phyloP scores from a whole-genome alignment of 768 basidiomycete genomes.

The Mycena epipterygia region DNA sequence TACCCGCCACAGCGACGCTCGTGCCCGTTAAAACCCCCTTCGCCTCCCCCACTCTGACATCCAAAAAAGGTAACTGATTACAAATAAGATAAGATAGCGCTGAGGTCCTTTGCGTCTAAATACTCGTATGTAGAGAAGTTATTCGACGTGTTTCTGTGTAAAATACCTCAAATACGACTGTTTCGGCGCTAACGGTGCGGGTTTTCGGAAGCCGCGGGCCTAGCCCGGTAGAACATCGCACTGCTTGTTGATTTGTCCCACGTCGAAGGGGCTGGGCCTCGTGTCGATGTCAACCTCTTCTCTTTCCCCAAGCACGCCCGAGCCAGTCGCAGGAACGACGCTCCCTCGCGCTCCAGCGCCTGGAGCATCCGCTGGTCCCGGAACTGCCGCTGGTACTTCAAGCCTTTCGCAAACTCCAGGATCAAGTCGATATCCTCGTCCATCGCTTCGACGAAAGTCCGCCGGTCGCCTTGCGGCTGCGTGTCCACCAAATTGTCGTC shows the following conservation, averaged over 20 bases:
- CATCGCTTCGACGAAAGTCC: slow-evolving; percentile 38
- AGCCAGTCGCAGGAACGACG: slow-evolving; percentile 38
- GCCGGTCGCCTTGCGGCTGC: not conserved
- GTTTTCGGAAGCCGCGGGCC: not conserved
- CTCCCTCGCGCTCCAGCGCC: slow-evolving; percentile 37
- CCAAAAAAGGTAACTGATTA: slow-evolving; percentile 4
- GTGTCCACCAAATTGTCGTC: slow-evolving; percentile 28
- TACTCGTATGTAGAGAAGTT: not conserved
- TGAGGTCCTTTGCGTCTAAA: not conserved
- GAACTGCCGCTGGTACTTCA: slow-evolving; percentile 43
- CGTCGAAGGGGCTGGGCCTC: slow-evolving; percentile 34
- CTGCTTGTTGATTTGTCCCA: slow-evolving; percentile 37
- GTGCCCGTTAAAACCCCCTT: slow-evolving; percentile 13
- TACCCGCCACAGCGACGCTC: no score
- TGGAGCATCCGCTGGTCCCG: slow-evolving; percentile 40
- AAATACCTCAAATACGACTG: not conserved
- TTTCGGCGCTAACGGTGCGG: not conserved
- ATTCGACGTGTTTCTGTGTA: not conserved
- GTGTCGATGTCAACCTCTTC: slow-evolving; percentile 33
- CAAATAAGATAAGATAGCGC: slow-evolving; percentile 15
- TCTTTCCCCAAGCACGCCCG: slow-evolving; percentile 38
- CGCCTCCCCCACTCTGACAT: slow-evolving; percentile 10
- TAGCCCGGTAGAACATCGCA: slow-evolving; percentile 23
- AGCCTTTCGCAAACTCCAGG: slow-evolving; percentile 35
- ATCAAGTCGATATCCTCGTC: slow-evolving; percentile 36